A percentile compares a stretch with the other conserved stretches of the same genome.
phyloP scores from a whole-genome alignment of 345 rosid genomes.

The Acer saccharum region DNA sequence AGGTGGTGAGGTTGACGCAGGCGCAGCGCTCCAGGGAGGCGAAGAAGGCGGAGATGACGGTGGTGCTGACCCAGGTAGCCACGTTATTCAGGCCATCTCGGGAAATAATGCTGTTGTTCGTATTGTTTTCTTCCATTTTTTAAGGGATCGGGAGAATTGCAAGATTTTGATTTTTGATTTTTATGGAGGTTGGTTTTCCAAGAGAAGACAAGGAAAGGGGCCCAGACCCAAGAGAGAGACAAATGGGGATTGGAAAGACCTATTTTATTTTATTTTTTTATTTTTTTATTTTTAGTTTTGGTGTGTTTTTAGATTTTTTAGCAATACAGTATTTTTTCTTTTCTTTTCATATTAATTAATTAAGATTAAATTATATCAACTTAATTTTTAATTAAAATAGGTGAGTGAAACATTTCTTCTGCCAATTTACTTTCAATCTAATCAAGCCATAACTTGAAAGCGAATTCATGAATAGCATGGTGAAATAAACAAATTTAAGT shows the following conservation, averaged over 20 bases:
- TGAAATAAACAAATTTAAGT: too few species aligned
- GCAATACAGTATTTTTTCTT: too few species aligned
- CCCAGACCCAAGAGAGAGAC: background rate
- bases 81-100: conserved; percentile 52
- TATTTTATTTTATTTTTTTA: background rate
- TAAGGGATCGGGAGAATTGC: background rate
- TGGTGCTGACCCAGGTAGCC: conserved; percentile 72
- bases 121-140: conserved; percentile 17
- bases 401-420: too few species aligned
- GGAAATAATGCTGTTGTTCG: conserved; percentile 35
- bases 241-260: background rate
- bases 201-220: background rate
- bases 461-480: too few species aligned
- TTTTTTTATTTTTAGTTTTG: background rate
- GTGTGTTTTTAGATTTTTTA: background rate
- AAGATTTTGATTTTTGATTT: background rate
- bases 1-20: conserved; percentile 76
- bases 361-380: too few species aligned
- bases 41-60: conserved; percentile 82
- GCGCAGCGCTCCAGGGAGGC: conserved; percentile 88
- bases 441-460: too few species aligned
- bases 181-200: too few species aligned
- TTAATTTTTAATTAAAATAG: too few species aligned
- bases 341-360: too few species aligned
- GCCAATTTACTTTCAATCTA: too few species aligned